Percentiles rank a stretch among this genome's conserved stretches.
These are phyloP conservation scores for Trichophyton mentagrophytes DNA, from an alignment of 2,329 filamentous ascomycete genomes.

Conservation along the genomic window DNA sequence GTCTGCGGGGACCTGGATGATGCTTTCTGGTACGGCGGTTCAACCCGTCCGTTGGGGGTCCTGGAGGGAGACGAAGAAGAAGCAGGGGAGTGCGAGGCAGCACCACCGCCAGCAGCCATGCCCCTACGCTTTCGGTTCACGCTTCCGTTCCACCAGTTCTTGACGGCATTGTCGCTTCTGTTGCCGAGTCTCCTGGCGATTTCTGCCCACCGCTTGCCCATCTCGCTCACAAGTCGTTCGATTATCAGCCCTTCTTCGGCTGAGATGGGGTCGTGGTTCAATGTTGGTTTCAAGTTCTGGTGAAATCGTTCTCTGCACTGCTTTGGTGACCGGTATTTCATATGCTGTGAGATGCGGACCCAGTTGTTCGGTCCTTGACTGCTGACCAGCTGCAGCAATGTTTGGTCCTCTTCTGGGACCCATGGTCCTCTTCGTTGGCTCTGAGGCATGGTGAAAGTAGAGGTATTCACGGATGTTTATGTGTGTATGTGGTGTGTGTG, in stretches of 20 bases:
- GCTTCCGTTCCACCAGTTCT: conserved; percentile 96
- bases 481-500: too few species aligned
- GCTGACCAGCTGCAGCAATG: conserved; percentile 57
- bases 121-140: conserved; percentile 61
- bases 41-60: conserved; percentile 27
- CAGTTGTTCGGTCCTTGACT: conserved; percentile 71
- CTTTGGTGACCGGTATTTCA: conserved; percentile 72
- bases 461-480: neutral
- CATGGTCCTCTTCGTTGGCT: conserved; percentile 65
- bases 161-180: conserved; percentile 87
- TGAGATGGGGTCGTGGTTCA: conserved; percentile 63
- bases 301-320: conserved; percentile 91
- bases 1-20: conserved; percentile 2
- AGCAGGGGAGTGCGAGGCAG: conserved; percentile 14
- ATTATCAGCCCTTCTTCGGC: conserved; percentile 59
- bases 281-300: conserved; percentile 71
- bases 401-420: conserved; percentile 63
- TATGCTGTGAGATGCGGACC: conserved; percentile 68
- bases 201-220: conserved; percentile 86
- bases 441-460: conserved; percentile 27
- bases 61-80: conserved; percentile 19
- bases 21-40: conserved; percentile 24
- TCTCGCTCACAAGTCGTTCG: conserved; percentile 59
- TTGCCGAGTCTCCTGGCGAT: conserved; percentile 72
- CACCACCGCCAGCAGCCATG: neutral